Conservation (phyloP, 768 basidiomycete species). For the Amanita jacksonii region DNA sequence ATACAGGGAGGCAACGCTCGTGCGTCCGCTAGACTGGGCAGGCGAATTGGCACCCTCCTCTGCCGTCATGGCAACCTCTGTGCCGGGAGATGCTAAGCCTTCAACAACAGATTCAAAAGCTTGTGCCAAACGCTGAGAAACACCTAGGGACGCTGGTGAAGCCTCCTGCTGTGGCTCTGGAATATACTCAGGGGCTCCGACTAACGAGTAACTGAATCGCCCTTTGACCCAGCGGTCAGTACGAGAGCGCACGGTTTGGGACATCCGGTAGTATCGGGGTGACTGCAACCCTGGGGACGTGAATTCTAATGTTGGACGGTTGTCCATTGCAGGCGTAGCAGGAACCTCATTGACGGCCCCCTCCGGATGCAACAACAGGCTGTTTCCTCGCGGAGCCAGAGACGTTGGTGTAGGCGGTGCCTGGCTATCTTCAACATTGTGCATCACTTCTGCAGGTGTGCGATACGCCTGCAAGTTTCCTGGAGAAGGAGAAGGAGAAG, state of each 20-base stretch:
- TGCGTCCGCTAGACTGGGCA: neutral
- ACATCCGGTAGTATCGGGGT: slow-evolving; percentile 29
- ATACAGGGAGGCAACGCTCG: neutral
- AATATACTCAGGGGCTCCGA: slow-evolving; percentile 4
- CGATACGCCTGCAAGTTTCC: slow-evolving; percentile 4
- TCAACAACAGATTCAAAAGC: slow-evolving; percentile 39
- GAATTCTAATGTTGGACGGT: slow-evolving; percentile 8
- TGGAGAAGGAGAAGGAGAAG: slow-evolving; percentile 26
- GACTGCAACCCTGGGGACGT: slow-evolving; percentile 16
- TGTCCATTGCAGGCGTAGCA: slow-evolving; percentile 3
- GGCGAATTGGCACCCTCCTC: neutral
- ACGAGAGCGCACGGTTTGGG: slow-evolving; percentile 46
- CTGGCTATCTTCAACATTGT: slow-evolving; percentile 5
- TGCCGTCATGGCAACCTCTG: neutral
- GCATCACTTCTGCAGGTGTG: neutral
- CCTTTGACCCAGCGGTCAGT: slow-evolving; percentile 52
- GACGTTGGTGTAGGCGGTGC: slow-evolving; percentile 7
- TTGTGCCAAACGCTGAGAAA: slow-evolving; percentile 31
- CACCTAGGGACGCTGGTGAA: slow-evolving; percentile 16
- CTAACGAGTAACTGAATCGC: slow-evolving; percentile 31
- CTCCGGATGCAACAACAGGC: slow-evolving; percentile 6
- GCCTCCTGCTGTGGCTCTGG: slow-evolving; percentile 10
- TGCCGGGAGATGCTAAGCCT: slow-evolving; percentile 17
- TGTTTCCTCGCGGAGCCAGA: slow-evolving; percentile 4
- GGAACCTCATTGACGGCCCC: neutral